Evolutionary conservation across 169 alveolate species (phyloP), one percentile per base, ranked within the genome.

Genomic region (Babesia divergens): DNA sequence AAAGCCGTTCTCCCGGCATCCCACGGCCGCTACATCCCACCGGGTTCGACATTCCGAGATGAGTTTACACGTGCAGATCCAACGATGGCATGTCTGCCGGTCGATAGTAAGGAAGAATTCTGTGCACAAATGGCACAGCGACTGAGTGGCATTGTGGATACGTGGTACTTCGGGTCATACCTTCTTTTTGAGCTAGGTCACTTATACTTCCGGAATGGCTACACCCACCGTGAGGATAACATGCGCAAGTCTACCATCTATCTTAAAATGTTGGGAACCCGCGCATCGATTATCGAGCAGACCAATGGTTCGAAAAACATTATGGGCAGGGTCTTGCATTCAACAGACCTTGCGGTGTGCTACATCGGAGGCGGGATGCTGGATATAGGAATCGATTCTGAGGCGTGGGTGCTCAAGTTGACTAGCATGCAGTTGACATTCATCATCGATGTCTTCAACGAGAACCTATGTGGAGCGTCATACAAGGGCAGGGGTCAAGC

Each of bases 111-210:
- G 14, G 72, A 62, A 7, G 42, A 42, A 1, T 62, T 62, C 50
- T 62, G 59, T 28, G 37, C 35, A 9, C 60, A 42, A 28, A 62
- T 62, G 72, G 56, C 60, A 0, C 7, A 62, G 46, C 51, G 53
- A 4, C 26, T 46, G 42, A 44, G 60, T 24, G 71, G 67, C 11
- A 56, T 64, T 8, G 91, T 85, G 31, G 88, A 85, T 42, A 55
- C 80, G 42, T 44, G 66, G 59, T 76, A 75, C 54, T 42, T 81
- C 26, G 91, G 89, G 20, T 77, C 90, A 14, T 81, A 74, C 60
- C 49, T 81, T 37, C 67, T 76, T 29, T 65, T 85, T 20, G 91
- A 85, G 31, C 51, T 85, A 74, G 91, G 91, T 6, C 83, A 80
- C 65, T 66, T 85, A 35, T 50, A 75, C 31, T 64, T 85, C 51